Evolutionary conservation across 2,329 filamentous ascomycete species (phyloP).

Genomic region (Aspergillus vadensis): DNA sequence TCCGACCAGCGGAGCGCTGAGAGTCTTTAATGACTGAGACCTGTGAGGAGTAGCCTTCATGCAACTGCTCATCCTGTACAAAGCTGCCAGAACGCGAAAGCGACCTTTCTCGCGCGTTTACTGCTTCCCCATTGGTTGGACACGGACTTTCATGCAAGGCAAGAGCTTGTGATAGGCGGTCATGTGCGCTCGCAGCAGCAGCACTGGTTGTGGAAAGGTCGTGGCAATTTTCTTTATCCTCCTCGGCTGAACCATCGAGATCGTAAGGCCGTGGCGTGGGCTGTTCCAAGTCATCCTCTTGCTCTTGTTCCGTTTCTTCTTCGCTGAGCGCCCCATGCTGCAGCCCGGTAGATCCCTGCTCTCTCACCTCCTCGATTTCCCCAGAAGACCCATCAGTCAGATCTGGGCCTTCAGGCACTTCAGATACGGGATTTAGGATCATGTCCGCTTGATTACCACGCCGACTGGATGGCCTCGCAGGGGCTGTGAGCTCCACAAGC

Average conservation of each 20-base stretch:
- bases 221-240: conserved; percentile 52
- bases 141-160: conserved; percentile 29
- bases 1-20: conserved; percentile 33
- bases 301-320: conserved; percentile 52
- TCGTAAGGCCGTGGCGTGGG: conserved; percentile 30
- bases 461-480: conserved; percentile 26
- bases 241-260: conserved; percentile 38
- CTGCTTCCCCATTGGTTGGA: conserved; percentile 10
- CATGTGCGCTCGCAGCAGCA: conserved; percentile 38
- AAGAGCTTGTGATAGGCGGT: conserved; percentile 42
- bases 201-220: conserved; percentile 30
- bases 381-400: conserved; percentile 14
- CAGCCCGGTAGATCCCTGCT: conserved; percentile 24
- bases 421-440: conserved; percentile 4
- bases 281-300: conserved; percentile 43
- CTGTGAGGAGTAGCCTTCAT: conserved; percentile 32
- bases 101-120: conserved; percentile 4
- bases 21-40: conserved; percentile 40
- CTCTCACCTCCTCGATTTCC: conserved; percentile 19
- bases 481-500: conserved; percentile 39
- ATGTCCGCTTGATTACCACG: conserved; percentile 5
- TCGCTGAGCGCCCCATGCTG: conserved; percentile 36
- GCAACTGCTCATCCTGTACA: conserved; percentile 9
- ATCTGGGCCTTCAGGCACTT: conserved; percentile 7
- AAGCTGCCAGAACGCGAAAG: conserved; percentile 6